Conservation (phyloP, 2,329 filamentous ascomycete genomes). For the Fusarium verrucosum region DNA sequence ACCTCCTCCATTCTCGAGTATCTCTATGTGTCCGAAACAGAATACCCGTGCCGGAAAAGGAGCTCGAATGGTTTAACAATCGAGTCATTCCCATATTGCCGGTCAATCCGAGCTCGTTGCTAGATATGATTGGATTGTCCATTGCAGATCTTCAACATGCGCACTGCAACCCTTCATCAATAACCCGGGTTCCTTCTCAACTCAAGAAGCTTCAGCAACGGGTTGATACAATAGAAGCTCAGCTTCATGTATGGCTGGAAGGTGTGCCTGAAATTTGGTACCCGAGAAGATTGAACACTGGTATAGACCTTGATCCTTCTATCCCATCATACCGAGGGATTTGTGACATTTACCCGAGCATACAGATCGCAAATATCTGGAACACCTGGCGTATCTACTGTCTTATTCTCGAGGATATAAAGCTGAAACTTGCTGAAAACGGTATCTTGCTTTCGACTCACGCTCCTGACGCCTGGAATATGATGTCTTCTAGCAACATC, state of each 20-base stretch:
- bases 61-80: not conserved
- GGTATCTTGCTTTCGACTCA: rapidly evolving
- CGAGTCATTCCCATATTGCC: constrained; percentile 11
- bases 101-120: constrained; percentile 14
- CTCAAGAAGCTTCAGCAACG: not conserved
- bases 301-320: rapidly evolving
- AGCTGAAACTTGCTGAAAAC: not conserved
- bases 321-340: not conserved
- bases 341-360: constrained; percentile 15
- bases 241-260: constrained; percentile 1
- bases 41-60: not conserved
- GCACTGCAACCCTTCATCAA: not conserved
- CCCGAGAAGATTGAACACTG: not conserved
- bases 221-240: not conserved
- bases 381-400: constrained; percentile 26
- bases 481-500: rapidly evolving
- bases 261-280: constrained; percentile 5
- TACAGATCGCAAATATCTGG: constrained; percentile 34
- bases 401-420: constrained; percentile 1
- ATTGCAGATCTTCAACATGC: not conserved
- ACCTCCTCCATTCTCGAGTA: constrained; percentile 23
- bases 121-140: constrained; percentile 17
- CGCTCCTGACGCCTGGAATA: rapidly evolving
- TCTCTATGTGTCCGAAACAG: constrained; percentile 2
- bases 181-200: rapidly evolving